Evolutionary conservation across 495 filamentous ascomycete genomes (phyloP).

Genomic region (Pyrenula massariospora): DNA sequence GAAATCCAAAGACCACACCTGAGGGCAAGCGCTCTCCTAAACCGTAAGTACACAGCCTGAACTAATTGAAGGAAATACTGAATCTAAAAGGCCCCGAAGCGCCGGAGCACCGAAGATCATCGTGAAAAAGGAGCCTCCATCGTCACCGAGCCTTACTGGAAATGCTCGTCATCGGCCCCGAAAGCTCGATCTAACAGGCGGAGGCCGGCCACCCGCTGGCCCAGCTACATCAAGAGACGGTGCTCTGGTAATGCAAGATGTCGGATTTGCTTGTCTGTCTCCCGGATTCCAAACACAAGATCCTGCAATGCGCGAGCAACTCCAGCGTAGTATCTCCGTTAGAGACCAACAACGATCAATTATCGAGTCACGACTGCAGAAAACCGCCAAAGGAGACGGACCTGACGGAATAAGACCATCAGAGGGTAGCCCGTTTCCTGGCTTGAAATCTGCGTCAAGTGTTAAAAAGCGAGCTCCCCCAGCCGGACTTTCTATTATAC

Average conservation of each 20-base stretch:
- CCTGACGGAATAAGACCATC: constrained; percentile 46
- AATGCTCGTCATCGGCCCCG: constrained; percentile 72
- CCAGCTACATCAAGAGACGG: constrained; percentile 74
- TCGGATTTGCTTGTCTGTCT: constrained; percentile 87
- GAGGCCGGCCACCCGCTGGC: constrained; percentile 55
- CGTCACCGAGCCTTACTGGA: constrained; percentile 61
- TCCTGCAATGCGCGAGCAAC: constrained; percentile 88
- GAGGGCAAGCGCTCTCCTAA: constrained; percentile 42
- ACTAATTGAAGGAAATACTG: too few species aligned
- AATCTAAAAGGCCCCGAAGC: constrained; percentile 26
- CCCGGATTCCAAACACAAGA: constrained; percentile 94
- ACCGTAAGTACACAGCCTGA: constrained; percentile 40
- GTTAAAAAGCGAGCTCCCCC: constrained; percentile 64
- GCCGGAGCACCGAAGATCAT: constrained; percentile 61
- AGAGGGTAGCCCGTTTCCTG: constrained; percentile 37
- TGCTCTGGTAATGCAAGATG: constrained; percentile 67
- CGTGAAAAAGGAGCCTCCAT: constrained; percentile 91
- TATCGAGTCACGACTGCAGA: constrained; percentile 84
- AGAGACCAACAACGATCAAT: constrained; percentile 89
- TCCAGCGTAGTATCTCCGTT: constrained; percentile 87
- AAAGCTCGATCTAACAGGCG: constrained; percentile 65
- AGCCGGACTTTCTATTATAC: constrained; percentile 87
- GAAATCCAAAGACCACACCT: constrained; percentile 27
- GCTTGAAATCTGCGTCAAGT: constrained; percentile 50
- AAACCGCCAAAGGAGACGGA: constrained; percentile 64